A percentile compares a stretch with the other conserved stretches of the same genome.
Conservation (phyloP, 768 basidiomycete genomes). For the Kwoniella shandongensis region DNA sequence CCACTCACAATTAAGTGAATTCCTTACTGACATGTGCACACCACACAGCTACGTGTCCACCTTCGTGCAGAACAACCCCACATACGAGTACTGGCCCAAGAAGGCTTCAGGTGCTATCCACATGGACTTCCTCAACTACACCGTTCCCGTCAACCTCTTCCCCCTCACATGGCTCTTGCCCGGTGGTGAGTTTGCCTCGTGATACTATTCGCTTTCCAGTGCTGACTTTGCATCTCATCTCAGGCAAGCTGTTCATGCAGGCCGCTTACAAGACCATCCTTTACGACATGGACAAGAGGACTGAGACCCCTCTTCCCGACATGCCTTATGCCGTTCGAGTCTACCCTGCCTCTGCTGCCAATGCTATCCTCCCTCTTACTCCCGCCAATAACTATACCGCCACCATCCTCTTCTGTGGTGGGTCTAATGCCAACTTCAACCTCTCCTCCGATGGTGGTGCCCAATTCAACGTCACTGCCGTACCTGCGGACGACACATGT, state of each 20-base stretch:
- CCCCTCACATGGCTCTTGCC: constrained; percentile 71
- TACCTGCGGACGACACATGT: constrained; percentile 69
- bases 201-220: neutral
- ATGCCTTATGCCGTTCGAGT: constrained; percentile 59
- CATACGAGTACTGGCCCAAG: constrained; percentile 67
- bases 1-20: neutral
- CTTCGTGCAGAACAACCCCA: constrained; percentile 67
- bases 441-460: constrained; percentile 73
- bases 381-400: constrained; percentile 83
- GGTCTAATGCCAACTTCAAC: constrained; percentile 60
- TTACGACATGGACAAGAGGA: constrained; percentile 64
- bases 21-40: neutral
- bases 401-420: constrained; percentile 88
- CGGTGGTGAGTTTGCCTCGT: constrained; percentile 24
- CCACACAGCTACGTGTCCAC: constrained; percentile 66
- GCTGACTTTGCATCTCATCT: constrained; percentile 3
- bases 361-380: constrained; percentile 86
- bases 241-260: constrained; percentile 55
- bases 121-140: constrained; percentile 65
- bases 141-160: constrained; percentile 71
- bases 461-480: constrained; percentile 59
- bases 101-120: constrained; percentile 65
- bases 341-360: constrained; percentile 70
- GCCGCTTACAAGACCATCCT: constrained; percentile 57
- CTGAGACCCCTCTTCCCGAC: constrained; percentile 63